Evolutionary conservation across 495 filamentous ascomycete species (phyloP).

Genomic region (Penicillium parvum): DNA sequence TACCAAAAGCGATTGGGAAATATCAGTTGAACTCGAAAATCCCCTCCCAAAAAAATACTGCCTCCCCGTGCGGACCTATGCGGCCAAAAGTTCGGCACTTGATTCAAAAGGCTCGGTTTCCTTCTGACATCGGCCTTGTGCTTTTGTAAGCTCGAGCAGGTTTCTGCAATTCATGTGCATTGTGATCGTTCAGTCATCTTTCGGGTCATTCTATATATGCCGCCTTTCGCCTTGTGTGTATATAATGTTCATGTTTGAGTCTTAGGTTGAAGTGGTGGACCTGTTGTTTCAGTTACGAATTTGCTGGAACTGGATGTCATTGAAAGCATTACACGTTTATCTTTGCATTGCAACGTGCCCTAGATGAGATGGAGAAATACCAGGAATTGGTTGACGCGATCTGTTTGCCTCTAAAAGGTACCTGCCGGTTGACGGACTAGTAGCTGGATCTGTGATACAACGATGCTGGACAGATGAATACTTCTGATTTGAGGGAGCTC

Average conservation of each 20-base stretch:
- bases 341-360: too few relatives aligned
- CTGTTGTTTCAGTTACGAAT: conserved; percentile 3
- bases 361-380: conserved; percentile 12
- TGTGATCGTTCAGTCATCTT: conserved; percentile 7
- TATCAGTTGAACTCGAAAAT: conserved; percentile 14
- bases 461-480: conserved; percentile 20
- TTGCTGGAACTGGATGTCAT: conserved; percentile 10
- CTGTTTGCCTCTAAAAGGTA: conserved; percentile 14
- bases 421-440: conserved; percentile 10
- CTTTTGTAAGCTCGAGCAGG: not conserved
- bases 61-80: conserved; percentile 4
- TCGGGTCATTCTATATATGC: conserved; percentile 5
- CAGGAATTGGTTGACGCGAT: conserved; percentile 9
- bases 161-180: conserved; percentile 7
- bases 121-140: not conserved
- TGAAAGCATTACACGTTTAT: conserved; percentile 12
- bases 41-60: conserved; percentile 7
- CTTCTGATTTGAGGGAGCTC: conserved; percentile 8
- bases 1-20: conserved; percentile 35
- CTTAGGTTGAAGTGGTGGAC: conserved; percentile 6
- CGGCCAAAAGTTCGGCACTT: conserved; percentile 6
- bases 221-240: conserved; percentile 16
- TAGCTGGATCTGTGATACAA: conserved; percentile 14
- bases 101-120: conserved; percentile 1
- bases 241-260: conserved; percentile 25